These are phyloP conservation scores for Pholiota molesta DNA, from an alignment of 768 basidiomycete species.

Conservation along the genomic window DNA sequence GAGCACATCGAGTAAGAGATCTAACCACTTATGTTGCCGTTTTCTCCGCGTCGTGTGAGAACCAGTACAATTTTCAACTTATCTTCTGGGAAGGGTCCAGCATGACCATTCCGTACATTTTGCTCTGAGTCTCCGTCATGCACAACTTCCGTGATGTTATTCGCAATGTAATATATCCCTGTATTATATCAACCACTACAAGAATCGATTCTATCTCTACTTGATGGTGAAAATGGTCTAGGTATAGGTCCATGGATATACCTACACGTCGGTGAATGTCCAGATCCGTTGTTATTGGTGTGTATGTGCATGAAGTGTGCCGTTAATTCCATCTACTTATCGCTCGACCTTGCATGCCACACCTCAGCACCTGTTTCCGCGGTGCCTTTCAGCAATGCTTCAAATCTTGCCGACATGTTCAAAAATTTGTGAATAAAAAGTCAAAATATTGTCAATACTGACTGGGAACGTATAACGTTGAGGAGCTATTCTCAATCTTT, in stretches of 20 bases:
- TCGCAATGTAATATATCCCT: conserved; percentile 1
- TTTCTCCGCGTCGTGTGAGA: not conserved
- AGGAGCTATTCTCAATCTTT: no score
- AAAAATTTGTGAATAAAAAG: no score
- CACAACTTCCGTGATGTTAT: not conserved
- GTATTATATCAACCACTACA: not conserved
- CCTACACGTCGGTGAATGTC: not conserved
- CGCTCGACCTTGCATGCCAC: not conserved
- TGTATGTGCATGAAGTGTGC: not conserved
- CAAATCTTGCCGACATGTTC: no score
- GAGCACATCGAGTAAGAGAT: not conserved
- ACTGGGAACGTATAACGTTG: no score
- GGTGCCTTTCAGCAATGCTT: not conserved
- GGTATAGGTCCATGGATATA: no score
- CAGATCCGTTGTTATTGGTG: not conserved
- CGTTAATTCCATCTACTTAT: not conserved
- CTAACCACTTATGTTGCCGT: not conserved
- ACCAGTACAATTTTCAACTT: no score
- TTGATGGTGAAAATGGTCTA: no score
- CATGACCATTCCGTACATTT: not conserved
- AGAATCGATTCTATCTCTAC: not conserved
- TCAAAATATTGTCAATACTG: no score
- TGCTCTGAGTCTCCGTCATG: not conserved
- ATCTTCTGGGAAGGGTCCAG: no score
- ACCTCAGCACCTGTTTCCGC: not conserved